These are phyloP conservation scores for Tuber magnatum DNA, from an alignment of 495 filamentous ascomycete species.

Conservation along the genomic window DNA sequence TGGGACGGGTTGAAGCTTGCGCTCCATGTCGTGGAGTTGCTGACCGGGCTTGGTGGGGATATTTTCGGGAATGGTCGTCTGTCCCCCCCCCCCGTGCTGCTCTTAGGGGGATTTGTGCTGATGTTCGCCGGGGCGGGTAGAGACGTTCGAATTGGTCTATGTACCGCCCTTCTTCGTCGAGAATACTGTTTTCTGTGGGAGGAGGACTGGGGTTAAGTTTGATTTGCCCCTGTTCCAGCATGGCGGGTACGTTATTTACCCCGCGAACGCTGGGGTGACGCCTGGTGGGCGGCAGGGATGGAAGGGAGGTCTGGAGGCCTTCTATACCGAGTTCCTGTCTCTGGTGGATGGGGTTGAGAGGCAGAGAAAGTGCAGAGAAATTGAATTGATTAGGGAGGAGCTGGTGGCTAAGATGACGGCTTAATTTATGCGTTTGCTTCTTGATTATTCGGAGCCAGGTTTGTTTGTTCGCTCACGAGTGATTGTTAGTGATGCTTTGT, in stretches of 20 bases:
- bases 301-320: not conserved
- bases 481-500: not conserved
- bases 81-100: not conserved
- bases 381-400: constrained; percentile 7
- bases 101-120: not conserved
- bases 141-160: not conserved
- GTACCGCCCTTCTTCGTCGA: not conserved
- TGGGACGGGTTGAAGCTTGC: constrained; percentile 2
- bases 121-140: not conserved
- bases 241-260: not conserved
- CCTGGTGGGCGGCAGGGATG: not conserved
- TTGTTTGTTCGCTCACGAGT: not conserved
- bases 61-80: not conserved
- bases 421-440: not conserved
- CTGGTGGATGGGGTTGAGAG: constrained; percentile 83
- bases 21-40: not conserved
- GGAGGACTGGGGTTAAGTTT: not conserved
- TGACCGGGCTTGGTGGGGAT: not conserved
- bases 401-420: not conserved
- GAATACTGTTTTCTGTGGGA: not conserved
- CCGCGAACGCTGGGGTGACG: not conserved
- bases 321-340: constrained; percentile 62
- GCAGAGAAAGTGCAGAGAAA: constrained; percentile 47
- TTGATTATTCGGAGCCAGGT: not conserved
- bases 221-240: not conserved